Conservation (phyloP, 164 flowering plant species). For the Annona cherimola region DNA sequence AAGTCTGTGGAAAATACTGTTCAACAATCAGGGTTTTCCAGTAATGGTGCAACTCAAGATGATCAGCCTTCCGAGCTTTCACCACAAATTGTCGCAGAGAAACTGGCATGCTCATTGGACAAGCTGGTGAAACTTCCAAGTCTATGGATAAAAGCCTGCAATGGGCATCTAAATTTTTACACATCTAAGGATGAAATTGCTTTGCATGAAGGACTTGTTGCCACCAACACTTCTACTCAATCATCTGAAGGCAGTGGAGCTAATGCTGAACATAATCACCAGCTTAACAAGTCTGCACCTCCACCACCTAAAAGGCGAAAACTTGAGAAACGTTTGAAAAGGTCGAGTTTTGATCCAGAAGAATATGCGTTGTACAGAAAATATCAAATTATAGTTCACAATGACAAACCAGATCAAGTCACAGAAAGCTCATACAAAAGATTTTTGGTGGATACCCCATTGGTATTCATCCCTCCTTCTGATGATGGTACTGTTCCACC, state of each 20-base stretch:
- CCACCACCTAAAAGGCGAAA: conserved; percentile 32
- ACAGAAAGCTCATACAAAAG: conserved; percentile 60
- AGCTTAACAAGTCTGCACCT: conserved; percentile 19
- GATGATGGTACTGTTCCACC: conserved; percentile 60
- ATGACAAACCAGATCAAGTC: conserved; percentile 61
- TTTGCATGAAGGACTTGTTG: conserved; percentile 19
- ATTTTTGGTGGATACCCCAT: conserved; percentile 81
- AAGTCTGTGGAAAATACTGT: conserved; percentile 26
- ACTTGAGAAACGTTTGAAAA: conserved; percentile 72
- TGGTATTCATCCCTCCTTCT: conserved; percentile 58
- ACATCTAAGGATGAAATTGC: conserved; percentile 22
- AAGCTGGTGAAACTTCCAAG: conserved; percentile 26
- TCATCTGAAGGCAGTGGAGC: conserved; percentile 17
- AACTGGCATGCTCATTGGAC: conserved; percentile 33
- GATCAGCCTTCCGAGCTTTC: conserved; percentile 19
- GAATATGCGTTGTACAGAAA: conserved; percentile 74
- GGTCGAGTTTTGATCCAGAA: conserved; percentile 80
- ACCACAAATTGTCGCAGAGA: conserved; percentile 58
- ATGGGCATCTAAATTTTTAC: conserved; percentile 82
- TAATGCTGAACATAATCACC: conserved; percentile 17
- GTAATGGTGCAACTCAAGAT: conserved; percentile 17
- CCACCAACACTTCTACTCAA: conserved; percentile 11
- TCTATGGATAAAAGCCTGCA: conserved; percentile 61
- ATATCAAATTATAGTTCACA: conserved; percentile 81
- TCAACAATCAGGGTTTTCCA: conserved; percentile 6